A percentile compares a stretch with the other conserved stretches of the same genome.
Conservation (phyloP, 2,329 filamentous ascomycete species). For the Paecilomyces dactylethromorphus region DNA sequence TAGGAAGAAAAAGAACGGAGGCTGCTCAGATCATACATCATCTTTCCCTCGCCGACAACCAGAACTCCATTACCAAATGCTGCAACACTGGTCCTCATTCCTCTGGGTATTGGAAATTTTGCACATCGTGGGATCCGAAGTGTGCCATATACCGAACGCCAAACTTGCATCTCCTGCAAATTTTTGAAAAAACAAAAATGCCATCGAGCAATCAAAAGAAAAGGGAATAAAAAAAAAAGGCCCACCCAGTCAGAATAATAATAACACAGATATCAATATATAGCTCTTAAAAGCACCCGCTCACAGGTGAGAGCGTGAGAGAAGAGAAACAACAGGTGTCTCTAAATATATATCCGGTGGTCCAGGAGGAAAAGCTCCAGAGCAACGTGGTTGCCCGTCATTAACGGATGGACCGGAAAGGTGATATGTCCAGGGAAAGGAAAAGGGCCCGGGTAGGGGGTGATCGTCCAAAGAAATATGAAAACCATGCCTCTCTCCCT, state of each 20-base stretch:
- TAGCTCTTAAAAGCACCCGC: not conserved
- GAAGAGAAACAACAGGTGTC: not conserved
- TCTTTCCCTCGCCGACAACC: not conserved
- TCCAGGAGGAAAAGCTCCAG: not conserved
- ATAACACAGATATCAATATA: not conserved
- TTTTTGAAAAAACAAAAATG: not conserved
- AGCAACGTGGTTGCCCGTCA: not conserved
- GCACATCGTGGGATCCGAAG: not conserved
- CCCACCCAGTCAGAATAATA: not conserved
- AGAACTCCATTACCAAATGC: not conserved
- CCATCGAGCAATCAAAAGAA: not conserved
- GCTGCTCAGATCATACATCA: not conserved
- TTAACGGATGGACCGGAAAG: not conserved
- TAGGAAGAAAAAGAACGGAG: not conserved
- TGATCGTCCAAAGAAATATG: slow-evolving; percentile 1
- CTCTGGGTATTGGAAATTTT: not conserved
- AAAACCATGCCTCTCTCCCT: not conserved
- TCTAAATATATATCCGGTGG: not conserved
- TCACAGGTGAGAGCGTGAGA: not conserved
- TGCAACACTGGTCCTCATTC: not conserved
- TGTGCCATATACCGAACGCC: not conserved
- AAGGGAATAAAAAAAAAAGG: too few species aligned
- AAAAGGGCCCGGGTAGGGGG: not conserved
- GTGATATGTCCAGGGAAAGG: not conserved
- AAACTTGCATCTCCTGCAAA: not conserved